These are phyloP conservation scores for Coemansia sp. DNA, from an alignment of 192 early-diverging fungal species.

Conservation along the genomic window DNA sequence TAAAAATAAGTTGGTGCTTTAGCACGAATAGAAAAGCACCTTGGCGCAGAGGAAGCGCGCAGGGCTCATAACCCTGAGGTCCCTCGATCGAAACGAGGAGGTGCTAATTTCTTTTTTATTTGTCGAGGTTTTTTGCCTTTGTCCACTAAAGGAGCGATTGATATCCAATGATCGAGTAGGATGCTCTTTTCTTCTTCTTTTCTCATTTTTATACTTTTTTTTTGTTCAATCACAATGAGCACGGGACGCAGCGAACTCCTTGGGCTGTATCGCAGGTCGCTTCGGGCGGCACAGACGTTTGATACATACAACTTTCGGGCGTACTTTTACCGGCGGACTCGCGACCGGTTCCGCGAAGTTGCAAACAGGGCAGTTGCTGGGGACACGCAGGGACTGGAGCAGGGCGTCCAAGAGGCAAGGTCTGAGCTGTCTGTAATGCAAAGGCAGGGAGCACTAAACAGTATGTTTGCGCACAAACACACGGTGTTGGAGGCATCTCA, in stretches of 20 bases:
- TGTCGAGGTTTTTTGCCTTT: not conserved
- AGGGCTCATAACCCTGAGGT: slow-evolving; percentile 89
- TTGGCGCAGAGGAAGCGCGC: slow-evolving; percentile 85
- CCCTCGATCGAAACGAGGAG: slow-evolving; percentile 76
- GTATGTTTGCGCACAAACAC: slow-evolving; percentile 69
- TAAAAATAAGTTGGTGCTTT: not conserved
- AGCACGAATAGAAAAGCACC: slow-evolving; percentile 55
- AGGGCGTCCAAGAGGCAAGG: slow-evolving; percentile 63
- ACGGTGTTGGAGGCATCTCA: slow-evolving; percentile 68
- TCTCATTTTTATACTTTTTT: not conserved
- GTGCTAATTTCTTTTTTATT: slow-evolving; percentile 54
- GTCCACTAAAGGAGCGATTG: not conserved
- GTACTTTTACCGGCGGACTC: slow-evolving; percentile 79
- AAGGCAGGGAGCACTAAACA: slow-evolving; percentile 77
- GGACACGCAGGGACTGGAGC: slow-evolving; percentile 11
- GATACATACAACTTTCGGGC: slow-evolving; percentile 87
- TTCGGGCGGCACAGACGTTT: slow-evolving; percentile 74
- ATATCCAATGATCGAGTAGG: not conserved
- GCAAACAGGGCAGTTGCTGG: slow-evolving; percentile 29
- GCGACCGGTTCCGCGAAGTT: slow-evolving; percentile 77
- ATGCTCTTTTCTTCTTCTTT: slow-evolving; percentile 25
- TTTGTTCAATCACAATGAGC: slow-evolving; percentile 21
- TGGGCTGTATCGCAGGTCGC: slow-evolving; percentile 74
- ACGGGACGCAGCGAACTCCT: slow-evolving; percentile 63
- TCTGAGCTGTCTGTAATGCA: slow-evolving; percentile 71